Evolutionary conservation across 2,329 filamentous ascomycete species (phyloP).

Genomic region (Cercospora zeae-maydis): DNA sequence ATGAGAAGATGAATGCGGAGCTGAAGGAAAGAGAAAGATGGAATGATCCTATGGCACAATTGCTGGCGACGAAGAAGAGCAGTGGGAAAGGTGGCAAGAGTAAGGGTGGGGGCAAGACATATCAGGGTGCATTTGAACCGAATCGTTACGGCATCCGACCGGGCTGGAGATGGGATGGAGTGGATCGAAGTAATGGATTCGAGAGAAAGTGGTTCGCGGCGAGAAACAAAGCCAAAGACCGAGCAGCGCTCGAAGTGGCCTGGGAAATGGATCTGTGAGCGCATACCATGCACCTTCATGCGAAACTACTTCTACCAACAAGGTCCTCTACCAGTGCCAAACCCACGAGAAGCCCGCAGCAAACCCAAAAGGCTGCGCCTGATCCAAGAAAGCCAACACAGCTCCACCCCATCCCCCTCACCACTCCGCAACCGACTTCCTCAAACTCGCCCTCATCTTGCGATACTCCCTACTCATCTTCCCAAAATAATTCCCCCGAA

Average conservation of each 20-base stretch:
- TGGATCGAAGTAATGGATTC: conserved; percentile 89
- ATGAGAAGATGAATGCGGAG: conserved; percentile 80
- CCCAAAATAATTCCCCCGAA: background rate
- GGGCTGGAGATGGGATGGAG: conserved; percentile 93
- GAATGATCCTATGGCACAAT: conserved; percentile 89
- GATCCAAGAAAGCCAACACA: background rate
- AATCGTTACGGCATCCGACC: conserved; percentile 93
- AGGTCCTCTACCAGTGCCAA: background rate
- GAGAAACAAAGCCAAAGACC: conserved; percentile 70
- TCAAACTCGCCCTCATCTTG: background rate
- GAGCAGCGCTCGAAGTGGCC: conserved; percentile 77
- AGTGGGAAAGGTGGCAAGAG: conserved; percentile 57
- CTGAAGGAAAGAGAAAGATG: conserved; percentile 73
- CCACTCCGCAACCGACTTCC: background rate
- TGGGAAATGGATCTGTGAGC: conserved; percentile 78
- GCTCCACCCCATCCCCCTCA: background rate
- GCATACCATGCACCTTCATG: background rate
- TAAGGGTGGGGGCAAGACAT: conserved; percentile 53
- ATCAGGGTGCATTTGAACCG: conserved; percentile 74
- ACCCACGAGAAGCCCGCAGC: background rate
- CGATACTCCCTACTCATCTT: background rate
- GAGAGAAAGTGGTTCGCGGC: conserved; percentile 91
- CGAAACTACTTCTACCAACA: background rate
- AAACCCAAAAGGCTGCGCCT: background rate
- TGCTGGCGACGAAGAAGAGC: conserved; percentile 58